Conservation (phyloP, 2,329 filamentous ascomycete species). For the Neofusicoccum ribis region DNA sequence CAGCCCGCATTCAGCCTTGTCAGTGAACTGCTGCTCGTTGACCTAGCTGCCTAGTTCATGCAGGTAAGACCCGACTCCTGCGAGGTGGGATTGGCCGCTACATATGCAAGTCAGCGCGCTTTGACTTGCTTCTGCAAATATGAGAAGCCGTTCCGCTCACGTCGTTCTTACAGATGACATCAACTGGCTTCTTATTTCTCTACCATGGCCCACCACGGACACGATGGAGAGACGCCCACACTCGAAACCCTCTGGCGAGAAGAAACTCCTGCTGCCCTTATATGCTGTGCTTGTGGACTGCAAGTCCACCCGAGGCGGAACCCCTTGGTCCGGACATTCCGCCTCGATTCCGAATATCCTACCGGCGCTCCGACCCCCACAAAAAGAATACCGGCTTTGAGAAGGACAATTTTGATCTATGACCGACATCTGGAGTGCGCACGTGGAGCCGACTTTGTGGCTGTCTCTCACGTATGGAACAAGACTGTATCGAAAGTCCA, state of each 20-base stretch:
- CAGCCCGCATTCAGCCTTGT: no score
- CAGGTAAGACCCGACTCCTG: no score
- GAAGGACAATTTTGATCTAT: not conserved
- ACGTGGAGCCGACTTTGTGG: not conserved
- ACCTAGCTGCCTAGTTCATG: no score
- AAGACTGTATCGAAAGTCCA: slow-evolving; percentile 5
- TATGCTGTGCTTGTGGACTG: not conserved
- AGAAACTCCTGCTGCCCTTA: not conserved
- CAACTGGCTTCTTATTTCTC: no score
- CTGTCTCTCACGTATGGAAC: slow-evolving; percentile 19
- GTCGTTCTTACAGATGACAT: no score
- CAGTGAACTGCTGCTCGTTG: no score
- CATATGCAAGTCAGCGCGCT: no score
- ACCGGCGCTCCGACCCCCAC: not conserved
- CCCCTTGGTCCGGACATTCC: not conserved
- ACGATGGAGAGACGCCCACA: not conserved
- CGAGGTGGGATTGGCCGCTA: no score
- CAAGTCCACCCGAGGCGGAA: not conserved
- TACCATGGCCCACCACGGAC: not conserved
- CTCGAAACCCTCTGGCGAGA: not conserved
- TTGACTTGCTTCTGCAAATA: no score
- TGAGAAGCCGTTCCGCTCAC: no score
- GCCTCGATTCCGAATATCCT: not conserved
- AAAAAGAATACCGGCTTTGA: not conserved
- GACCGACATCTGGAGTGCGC: slow-evolving; percentile 1